Conservation (phyloP, 352 stramenopile species). For the Globisporangium solare region DNA sequence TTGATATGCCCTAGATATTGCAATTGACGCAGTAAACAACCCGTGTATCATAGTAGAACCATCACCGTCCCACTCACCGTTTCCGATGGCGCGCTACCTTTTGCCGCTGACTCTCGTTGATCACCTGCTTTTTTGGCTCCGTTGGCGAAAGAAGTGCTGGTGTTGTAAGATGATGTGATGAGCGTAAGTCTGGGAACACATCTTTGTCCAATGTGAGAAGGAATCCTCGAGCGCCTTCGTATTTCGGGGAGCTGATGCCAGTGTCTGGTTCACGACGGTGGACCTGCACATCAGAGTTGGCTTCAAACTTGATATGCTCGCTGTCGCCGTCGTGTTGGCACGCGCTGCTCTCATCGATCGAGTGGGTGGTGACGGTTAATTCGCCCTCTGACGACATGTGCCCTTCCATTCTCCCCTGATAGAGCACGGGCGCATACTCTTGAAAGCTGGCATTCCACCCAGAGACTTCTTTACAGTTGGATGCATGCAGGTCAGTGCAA, state of each 20-base stretch:
- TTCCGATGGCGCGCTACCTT: conserved; percentile 2
- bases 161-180: neutral
- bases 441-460: neutral
- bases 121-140: conserved; percentile 12
- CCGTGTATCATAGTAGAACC: too few relatives aligned
- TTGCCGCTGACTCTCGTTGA: conserved; percentile 10
- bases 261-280: neutral
- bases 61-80: too few relatives aligned
- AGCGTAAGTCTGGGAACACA: neutral
- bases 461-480: neutral
- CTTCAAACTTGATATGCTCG: neutral
- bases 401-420: neutral
- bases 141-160: conserved; percentile 9
- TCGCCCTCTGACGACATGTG: neutral
- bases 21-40: too few relatives aligned
- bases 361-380: neutral
- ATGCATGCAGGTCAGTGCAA: neutral
- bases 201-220: conserved; percentile 10
- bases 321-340: neutral
- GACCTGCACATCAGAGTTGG: neutral
- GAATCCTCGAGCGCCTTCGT: neutral
- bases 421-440: neutral
- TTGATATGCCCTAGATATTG: too few relatives aligned
- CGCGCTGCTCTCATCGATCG: neutral
- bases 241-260: neutral